Base-by-base conservation (phyloP, 2,329 filamentous ascomycete genomes). In the Ceratocystis huliohia region DNA sequence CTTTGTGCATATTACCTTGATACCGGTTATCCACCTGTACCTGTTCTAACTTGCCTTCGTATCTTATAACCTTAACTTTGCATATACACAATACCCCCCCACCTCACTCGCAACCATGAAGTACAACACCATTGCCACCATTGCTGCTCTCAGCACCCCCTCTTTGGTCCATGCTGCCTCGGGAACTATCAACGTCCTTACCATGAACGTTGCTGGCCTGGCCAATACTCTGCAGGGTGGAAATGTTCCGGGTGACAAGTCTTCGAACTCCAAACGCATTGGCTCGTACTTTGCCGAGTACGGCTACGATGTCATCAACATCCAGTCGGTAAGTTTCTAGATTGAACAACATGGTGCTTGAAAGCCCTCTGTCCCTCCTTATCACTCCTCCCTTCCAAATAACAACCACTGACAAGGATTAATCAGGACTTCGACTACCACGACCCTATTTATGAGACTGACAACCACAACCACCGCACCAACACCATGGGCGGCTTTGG, bases 361-460 rank as follows among this genome's bases (percentile, higher is more conserved):
- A 25, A 6, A 2, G 22, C 15, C 30, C 33, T 57, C 41, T 44
- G 10, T 4, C n/a, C 17, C 20, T 48, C 45, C 30, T 30, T 30
- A 30, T 5, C 30, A 30, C n/a, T n/a, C n/a, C n/a, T n/a, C 22
- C 22, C 22, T 25, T 25, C 22, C 22, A 33, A 3, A 8, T 56
- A 2, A 5, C 20, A 57, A 10, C 25, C 17, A 61, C 64, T 68
- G 44, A 68, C 64, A 45, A n/a, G 22, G 5, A 25, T 45, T 25
- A 8, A 30, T 3, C 20, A 69, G 77, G 84, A 88, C 72, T 88
- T 88, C 77, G 86, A 86, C 74, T 88, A 83, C 73, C 84, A 88
- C 70, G 81, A 82, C 7, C 78, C 79, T 66, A 79, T 88, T 69
- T 88, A 88, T 74, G 76, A 76, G 8, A 82, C 81, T 15, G 82